A percentile compares a stretch with the other conserved stretches of the same genome.
Evolutionary conservation across 805 yeast species (phyloP).

Genomic region (Torulaspora franciscae): DNA sequence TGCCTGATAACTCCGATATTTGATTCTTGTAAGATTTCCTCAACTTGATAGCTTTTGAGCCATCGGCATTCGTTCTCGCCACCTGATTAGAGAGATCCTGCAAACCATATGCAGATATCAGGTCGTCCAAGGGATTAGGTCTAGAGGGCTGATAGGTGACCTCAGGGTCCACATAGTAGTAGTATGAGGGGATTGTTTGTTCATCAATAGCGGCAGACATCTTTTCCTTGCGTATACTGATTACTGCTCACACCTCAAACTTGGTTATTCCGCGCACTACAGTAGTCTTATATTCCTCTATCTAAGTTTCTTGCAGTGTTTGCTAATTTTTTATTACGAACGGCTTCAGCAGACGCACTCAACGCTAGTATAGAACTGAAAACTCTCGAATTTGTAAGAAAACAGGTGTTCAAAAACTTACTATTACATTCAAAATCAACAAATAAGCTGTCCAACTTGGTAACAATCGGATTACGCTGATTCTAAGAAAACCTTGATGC

Average conservation of each 20-base stretch:
- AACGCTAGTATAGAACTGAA: not conserved
- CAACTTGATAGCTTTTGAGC: slow-evolving; percentile 85
- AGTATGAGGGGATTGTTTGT: slow-evolving; percentile 31
- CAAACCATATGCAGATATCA: slow-evolving; percentile 65
- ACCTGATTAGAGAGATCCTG: slow-evolving; percentile 67
- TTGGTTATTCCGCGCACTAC: not conserved
- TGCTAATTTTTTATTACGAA: not conserved
- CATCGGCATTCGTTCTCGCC: slow-evolving; percentile 82
- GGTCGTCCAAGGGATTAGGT: slow-evolving; percentile 71
- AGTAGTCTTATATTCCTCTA: not conserved
- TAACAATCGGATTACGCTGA: not conserved
- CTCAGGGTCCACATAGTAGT: slow-evolving; percentile 40
- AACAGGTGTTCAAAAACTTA: not conserved
- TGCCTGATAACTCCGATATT: slow-evolving; percentile 79
- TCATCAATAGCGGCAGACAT: slow-evolving; percentile 19
- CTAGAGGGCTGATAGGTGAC: slow-evolving; percentile 38
- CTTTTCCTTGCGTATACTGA: too few relatives aligned
- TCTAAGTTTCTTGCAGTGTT: not conserved
- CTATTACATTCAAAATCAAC: not conserved
- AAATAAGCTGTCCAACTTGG: not conserved
- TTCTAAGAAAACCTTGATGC: not conserved
- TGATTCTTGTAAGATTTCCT: slow-evolving; percentile 95
- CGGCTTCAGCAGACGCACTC: not conserved
- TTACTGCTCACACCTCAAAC: not conserved
- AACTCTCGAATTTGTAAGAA: not conserved